Evolutionary conservation across 148 eudicot species (phyloP).

Genomic region (Rhododendron simsii): DNA sequence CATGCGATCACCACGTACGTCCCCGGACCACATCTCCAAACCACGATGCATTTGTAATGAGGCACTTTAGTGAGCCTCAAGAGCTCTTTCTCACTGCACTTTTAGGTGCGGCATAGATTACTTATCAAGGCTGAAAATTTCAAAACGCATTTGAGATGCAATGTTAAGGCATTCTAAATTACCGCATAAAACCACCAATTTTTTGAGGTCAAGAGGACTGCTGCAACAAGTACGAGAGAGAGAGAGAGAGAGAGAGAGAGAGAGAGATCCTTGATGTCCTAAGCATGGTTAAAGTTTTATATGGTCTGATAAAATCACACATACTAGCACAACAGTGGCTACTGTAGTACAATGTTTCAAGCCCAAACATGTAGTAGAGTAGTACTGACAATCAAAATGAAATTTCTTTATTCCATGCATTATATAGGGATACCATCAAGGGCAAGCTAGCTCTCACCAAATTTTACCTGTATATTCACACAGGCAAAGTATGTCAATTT

Average conservation of each 20-base stretch:
- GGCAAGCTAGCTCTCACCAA: background rate
- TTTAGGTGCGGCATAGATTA: background rate
- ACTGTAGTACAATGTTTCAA: background rate
- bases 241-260: background rate
- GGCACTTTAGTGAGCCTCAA: background rate
- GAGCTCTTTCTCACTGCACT: background rate
- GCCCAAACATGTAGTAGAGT: background rate
- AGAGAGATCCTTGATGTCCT: background rate
- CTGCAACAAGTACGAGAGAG: background rate
- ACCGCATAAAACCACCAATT: background rate
- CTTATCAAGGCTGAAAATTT: background rate
- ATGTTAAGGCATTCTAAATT: no score
- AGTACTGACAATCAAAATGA: background rate
- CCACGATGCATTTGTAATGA: no score
- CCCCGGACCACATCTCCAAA: no score
- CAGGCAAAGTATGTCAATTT: background rate
- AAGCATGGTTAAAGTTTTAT: background rate
- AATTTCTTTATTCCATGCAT: background rate
- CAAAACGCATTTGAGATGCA: no score
- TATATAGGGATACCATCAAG: background rate
- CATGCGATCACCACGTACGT: no score
- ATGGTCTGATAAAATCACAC: background rate
- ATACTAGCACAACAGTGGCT: background rate
- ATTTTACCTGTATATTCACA: background rate
- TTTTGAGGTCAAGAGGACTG: background rate